Evolutionary conservation across 768 basidiomycete genomes (phyloP), one percentile per base, ranked within the genome.

Genomic region (Bullera alba): DNA sequence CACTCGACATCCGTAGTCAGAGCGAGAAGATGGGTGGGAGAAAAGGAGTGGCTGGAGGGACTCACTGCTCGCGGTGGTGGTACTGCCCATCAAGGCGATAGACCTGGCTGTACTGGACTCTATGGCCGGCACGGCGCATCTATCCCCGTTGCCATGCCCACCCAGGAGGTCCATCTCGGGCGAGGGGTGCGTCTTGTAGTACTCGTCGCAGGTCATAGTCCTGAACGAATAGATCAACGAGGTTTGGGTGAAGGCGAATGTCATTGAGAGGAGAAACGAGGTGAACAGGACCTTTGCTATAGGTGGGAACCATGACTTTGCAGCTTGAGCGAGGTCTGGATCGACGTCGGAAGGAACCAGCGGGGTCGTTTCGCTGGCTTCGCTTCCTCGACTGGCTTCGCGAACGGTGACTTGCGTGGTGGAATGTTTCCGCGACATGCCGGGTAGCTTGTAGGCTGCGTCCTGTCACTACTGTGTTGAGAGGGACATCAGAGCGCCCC

Each of bases 171-270:
- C 46, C 12, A 6, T 5, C 14, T 8, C 21, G 5, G 47, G 36
- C 7, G 15, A 5, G 43, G 48, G 19, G 30, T 60, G 60, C 12
- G 50, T 46, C 48, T 51, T 48, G 48, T 70, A 69, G 28, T 59
- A 65, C 17, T 57, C 64, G 2, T 73, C 64, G 46, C 72, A 72
- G 2, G 65, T 55, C 54, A 70, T 64, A 7, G 55, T 48, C 7
- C 67, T 38, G 53, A 66, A 65, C 1, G 63, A 48, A 46, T 65
- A 72, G 26, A 72, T 53, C 12, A 71, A 32, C 2, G 67, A 59
- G 0, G 72, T 70, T 4, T 65, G 59, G 8, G 69, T 72, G 35
- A 57, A 53, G 3, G 63, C 56, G 53, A 69, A 71, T 1, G 65
- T 54, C 42, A 58, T 53, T 5, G 56, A 47, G 8, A 62, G 44